Evolutionary conservation across 768 basidiomycete genomes (phyloP), one percentile per base, ranked within the genome.

Genomic region (Pleurotus salmoneostramineus): DNA sequence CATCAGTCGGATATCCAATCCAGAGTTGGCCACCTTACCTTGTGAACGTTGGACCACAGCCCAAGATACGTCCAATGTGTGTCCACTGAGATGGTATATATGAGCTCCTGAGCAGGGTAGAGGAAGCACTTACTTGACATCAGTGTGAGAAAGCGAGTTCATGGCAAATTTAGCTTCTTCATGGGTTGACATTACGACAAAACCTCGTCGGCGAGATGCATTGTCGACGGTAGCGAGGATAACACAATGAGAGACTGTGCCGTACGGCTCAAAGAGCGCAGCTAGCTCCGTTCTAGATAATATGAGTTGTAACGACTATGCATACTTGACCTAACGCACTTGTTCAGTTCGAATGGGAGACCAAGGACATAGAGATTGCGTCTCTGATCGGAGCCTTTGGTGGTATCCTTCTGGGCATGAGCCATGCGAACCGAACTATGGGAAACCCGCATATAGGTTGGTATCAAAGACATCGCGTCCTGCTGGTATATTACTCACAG

Each of bases 331-430:
- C 21, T 27, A 27, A 27, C 79, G 55, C 64, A 91, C 91, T 91
- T 89, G 14, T 86, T 85, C 35, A 93, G 77, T 63, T 88, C 86
- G 64, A 92, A 92, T 5, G 91, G 91, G 54, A 93, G 71, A 11
- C 91, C 91, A 31, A 93, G 83, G 42, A 92, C 90, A 62, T 93
- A 93, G 43, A 93, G 82, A 66, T 93, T 93, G 58, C 91, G 81
- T 52, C 91, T 88, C 63, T 85, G 80, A 63, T 77, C 78, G 55
- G 72, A 61, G 31, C 72, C 61, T 33, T 67, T 63, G 60, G 54
- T 62, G 62, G 59, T 67, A 62, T 48, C 42, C 21, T 52, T 56
- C 55, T 58, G 70, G 62, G 56, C 64, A 54, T 51, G 56, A n/a
- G 21, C 11, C 36, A 33, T 17, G 15, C 35, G 17, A 12, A 50